Conservation (phyloP, 805 yeast species). For the Lachancea kluyveri region DNA sequence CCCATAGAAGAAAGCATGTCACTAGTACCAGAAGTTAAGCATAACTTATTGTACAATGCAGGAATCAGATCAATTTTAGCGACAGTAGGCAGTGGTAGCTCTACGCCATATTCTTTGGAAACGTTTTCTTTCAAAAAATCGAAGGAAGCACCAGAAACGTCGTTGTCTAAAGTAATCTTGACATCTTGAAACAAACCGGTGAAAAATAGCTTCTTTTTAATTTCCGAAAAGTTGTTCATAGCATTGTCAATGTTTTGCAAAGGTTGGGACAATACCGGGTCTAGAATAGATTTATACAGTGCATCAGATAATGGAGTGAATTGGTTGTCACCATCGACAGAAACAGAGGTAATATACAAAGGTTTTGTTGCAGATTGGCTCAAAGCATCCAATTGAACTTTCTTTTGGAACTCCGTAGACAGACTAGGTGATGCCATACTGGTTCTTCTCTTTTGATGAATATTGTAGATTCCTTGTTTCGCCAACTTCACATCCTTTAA, state of each 20-base stretch:
- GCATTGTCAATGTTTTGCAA: conserved; percentile 35
- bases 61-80: conserved; percentile 38
- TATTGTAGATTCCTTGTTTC: too few relatives aligned
- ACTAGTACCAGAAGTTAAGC: conserved; percentile 31
- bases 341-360: conserved; percentile 15
- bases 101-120: conserved; percentile 32
- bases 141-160: conserved; percentile 14
- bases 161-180: conserved; percentile 37
- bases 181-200: conserved; percentile 43
- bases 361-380: conserved; percentile 16
- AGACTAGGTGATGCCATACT: conserved; percentile 1
- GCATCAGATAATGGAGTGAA: conserved; percentile 33
- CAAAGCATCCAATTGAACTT: neutral
- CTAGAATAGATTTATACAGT: conserved; percentile 41
- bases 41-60: conserved; percentile 23
- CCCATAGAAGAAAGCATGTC: conserved; percentile 32
- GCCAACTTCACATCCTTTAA: too few relatives aligned
- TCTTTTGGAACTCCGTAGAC: conserved; percentile 1
- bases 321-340: conserved; percentile 16
- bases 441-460: too few relatives aligned
- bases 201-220: conserved; percentile 33
- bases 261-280: conserved; percentile 39
- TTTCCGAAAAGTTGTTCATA: conserved; percentile 30
- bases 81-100: conserved; percentile 39
- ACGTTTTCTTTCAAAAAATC: conserved; percentile 7